These are phyloP conservation scores for Dendrobium catenatum DNA, from an alignment of 106 monocot genomes.

Conservation along the genomic window DNA sequence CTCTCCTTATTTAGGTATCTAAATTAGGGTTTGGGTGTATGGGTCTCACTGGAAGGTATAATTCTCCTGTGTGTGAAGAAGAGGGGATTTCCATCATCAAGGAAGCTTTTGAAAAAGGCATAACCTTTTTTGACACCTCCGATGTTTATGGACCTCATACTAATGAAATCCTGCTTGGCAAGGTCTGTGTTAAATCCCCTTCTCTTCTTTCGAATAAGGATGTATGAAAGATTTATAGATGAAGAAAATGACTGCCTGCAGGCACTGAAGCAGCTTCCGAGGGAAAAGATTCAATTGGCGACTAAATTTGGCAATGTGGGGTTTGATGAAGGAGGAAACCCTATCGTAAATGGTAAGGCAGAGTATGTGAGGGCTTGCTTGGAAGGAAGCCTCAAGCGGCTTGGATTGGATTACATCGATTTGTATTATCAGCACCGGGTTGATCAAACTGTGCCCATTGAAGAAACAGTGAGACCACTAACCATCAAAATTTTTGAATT, in stretches of 20 bases:
- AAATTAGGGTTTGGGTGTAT: conserved; percentile 87
- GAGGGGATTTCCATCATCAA: conserved; percentile 54
- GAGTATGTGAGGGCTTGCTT: conserved; percentile 46
- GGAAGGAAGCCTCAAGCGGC: conserved; percentile 41
- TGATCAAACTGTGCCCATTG: conserved; percentile 39
- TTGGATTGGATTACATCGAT: conserved; percentile 47
- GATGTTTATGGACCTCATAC: conserved; percentile 63
- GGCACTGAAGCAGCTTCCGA: conserved; percentile 50
- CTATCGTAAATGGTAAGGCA: conserved; percentile 34
- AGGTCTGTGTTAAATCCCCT: conserved; percentile 23
- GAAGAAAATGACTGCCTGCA: neutral
- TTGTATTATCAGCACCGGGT: conserved; percentile 53
- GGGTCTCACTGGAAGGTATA: conserved; percentile 72
- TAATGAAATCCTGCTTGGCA: conserved; percentile 74
- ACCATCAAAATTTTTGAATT: neutral
- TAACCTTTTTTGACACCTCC: conserved; percentile 88
- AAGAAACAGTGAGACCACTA: conserved; percentile 37
- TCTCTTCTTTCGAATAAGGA: neutral
- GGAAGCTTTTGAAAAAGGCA: conserved; percentile 55
- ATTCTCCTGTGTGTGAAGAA: conserved; percentile 50
- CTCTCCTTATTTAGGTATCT: conserved; percentile 41
- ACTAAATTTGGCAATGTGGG: conserved; percentile 41
- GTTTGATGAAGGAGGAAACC: neutral
- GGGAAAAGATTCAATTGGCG: conserved; percentile 24
- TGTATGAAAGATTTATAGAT: neutral